Base-by-base conservation (phyloP, 352 stramenopile genomes). In the Phytopythium aichiense region DNA sequence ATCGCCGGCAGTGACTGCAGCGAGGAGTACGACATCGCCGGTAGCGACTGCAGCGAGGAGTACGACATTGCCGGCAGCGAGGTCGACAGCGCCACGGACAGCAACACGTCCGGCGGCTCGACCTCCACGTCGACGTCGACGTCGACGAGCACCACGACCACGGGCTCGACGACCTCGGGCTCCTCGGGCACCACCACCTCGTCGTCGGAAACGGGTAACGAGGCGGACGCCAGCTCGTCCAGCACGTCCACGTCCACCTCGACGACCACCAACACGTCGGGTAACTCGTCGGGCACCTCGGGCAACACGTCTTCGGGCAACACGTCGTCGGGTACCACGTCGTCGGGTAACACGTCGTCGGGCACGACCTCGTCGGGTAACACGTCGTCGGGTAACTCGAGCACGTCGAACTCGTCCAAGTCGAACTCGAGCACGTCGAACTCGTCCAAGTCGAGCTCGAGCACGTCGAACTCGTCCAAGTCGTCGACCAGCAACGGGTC, bases 21-120 rank as follows among this genome's bases (percentile, higher is more conserved):
- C 28, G 45, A 73, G 23, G 67, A 65, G 23, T 56, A 42, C 8
- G 69, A 79, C 43, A 66, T 71, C 22, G 68, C 68, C 0, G 66
- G 64, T 2, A 60, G 46, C 1, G 63, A 69, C 45, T 68, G 63
- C 53, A 59, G 43, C 12, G 25, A 72, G 16, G 64, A 61, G 7
- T 62, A 64, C 20, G 70, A 76, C 63, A 75, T 78, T 37, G 72
- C 66, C 38, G 65, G 65, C 18, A 65, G 49, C 7, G 68, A 77
- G 38, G 65, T 63, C 22, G 61, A 61, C 56, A 46, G 31, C 60
- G 58, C 49, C 52, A 50, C 20, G 54, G 48, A 46, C 49, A 33
- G 18, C 12, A 58, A 53, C 20, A 60, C 59, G 48, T 45, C 16
- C 16, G 56, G 33, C 25, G 59, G 35, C 51, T 49, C 57, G 23